phyloP scores from a whole-genome alignment of 108 stramenopile species.

The Fistulifera pelliculosa region DNA sequence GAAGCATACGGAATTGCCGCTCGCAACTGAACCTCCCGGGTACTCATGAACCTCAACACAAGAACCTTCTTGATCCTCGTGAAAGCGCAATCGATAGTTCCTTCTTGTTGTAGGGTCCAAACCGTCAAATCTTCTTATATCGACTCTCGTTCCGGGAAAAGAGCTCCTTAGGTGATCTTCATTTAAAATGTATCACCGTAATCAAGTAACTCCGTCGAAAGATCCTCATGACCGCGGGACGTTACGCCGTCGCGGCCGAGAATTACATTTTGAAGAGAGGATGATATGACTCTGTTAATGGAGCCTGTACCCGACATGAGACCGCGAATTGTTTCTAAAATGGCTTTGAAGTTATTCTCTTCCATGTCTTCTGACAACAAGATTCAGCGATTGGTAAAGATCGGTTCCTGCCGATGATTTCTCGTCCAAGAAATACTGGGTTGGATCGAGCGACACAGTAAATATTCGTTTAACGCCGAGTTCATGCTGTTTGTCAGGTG shows the following conservation, averaged over 20 bases:
- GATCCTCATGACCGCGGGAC: conserved; percentile 35
- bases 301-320: conserved; percentile 64
- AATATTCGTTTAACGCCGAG: conserved; percentile 60
- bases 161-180: conserved; percentile 58
- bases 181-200: conserved; percentile 87
- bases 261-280: conserved; percentile 84
- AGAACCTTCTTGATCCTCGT: conserved; percentile 12
- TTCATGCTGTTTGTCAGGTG: conserved; percentile 4
- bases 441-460: conserved; percentile 74
- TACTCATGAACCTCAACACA: conserved; percentile 44
- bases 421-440: conserved; percentile 72
- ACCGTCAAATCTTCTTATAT: conserved; percentile 11
- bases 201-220: conserved; percentile 79
- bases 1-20: conserved; percentile 86
- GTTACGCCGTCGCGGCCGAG: conserved; percentile 37
- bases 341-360: conserved; percentile 93
- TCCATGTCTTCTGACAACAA: conserved; percentile 83
- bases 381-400: conserved; percentile 66
- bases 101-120: conserved; percentile 10
- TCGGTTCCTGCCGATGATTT: conserved; percentile 46
- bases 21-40: conserved; percentile 20
- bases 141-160: conserved; percentile 39
- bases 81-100: conserved; percentile 55
- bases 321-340: conserved; percentile 87
- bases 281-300: conserved; percentile 77